Conservation (phyloP, 2,329 filamentous ascomycete species). For the Didymella arachidicola region DNA sequence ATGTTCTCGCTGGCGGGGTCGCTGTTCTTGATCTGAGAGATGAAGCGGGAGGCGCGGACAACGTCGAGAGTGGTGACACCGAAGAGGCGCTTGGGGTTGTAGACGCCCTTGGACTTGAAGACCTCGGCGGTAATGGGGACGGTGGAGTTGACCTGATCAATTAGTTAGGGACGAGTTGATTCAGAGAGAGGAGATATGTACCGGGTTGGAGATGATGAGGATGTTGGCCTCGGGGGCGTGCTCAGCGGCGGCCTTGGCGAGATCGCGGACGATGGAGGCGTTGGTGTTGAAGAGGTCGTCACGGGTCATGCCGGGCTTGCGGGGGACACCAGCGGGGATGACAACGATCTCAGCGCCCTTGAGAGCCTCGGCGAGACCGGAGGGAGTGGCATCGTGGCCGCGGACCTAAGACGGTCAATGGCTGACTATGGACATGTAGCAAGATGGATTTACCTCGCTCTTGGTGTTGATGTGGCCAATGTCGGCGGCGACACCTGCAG, state of each 20-base stretch:
- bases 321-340: constrained; percentile 97
- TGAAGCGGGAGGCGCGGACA: constrained; percentile 96
- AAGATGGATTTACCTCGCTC: constrained; percentile 65
- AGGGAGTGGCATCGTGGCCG: constrained; percentile 81
- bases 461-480: constrained; percentile 99
- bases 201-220: constrained; percentile 97
- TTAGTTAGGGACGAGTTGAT: constrained; percentile 13
- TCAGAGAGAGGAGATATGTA: constrained; percentile 47
- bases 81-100: constrained; percentile 99
- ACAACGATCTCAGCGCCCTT: constrained; percentile 92
- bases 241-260: constrained; percentile 93
- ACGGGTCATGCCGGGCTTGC: constrained; percentile 99
- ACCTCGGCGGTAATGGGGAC: constrained; percentile 97
- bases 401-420: constrained; percentile 65
- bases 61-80: constrained; percentile 99
- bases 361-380: constrained; percentile 79
- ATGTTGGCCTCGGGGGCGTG: constrained; percentile 91
- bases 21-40: constrained; percentile 89
- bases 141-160: constrained; percentile 85
- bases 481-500: constrained; percentile 91
- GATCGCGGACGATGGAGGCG: constrained; percentile 97
- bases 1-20: constrained; percentile 94
- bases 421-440: constrained; percentile 11
- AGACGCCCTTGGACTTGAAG: constrained; percentile 93
- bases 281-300: constrained; percentile 99